Conservation (phyloP, 2,329 filamentous ascomycete species). For the Xylogone sp. region DNA sequence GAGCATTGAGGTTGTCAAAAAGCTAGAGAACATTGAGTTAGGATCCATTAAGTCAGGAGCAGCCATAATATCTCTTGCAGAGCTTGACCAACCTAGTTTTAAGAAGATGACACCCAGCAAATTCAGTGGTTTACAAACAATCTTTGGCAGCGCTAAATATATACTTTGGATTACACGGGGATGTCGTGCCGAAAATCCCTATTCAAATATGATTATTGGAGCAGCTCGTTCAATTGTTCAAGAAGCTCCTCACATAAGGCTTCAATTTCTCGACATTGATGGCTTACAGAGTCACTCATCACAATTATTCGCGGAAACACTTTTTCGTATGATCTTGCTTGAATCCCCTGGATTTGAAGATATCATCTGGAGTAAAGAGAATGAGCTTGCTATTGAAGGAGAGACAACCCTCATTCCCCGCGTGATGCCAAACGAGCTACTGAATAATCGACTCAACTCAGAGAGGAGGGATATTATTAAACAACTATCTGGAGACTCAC, state of each 20-base stretch:
- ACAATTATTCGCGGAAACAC: too few relatives aligned
- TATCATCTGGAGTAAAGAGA: too few relatives aligned
- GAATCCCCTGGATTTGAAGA: too few relatives aligned
- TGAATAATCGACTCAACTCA: too few relatives aligned
- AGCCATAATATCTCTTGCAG: conserved; percentile 18
- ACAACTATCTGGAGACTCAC: too few relatives aligned
- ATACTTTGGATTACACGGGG: conserved; percentile 18
- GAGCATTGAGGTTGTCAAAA: conserved; percentile 9
- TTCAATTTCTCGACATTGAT: conserved; percentile 17
- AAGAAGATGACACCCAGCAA: conserved; percentile 16
- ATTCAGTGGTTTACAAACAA: conserved; percentile 15
- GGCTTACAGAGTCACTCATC: too few relatives aligned
- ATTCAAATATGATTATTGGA: conserved; percentile 10
- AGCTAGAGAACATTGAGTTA: conserved; percentile 4
- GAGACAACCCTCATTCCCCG: too few relatives aligned
- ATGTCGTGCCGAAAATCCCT: conserved; percentile 9
- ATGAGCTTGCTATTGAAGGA: too few relatives aligned
- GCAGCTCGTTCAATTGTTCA: conserved; percentile 4
- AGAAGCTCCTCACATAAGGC: conserved; percentile 10
- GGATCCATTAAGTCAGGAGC: conserved; percentile 1
- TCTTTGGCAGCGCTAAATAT: conserved; percentile 9
- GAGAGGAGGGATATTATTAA: too few relatives aligned
- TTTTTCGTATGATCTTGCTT: too few relatives aligned
- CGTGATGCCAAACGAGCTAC: too few relatives aligned
- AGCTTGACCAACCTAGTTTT: conserved; percentile 28